Evolutionary conservation across 2,329 filamentous ascomycete species (phyloP).

Genomic region (Colletotrichum karsti): DNA sequence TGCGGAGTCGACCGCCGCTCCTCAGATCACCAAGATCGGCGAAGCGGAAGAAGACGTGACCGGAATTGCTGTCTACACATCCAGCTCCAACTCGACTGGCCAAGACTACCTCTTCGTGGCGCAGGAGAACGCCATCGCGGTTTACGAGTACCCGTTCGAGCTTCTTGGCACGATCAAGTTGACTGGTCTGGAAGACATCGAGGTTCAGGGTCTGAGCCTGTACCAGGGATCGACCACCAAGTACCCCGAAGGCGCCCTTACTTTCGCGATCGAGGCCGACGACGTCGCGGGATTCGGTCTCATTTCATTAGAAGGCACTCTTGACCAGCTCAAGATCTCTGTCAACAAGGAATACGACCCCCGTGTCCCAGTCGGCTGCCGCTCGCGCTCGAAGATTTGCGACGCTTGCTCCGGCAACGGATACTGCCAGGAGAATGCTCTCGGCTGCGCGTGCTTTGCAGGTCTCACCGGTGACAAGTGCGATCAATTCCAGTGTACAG

Average conservation of each 20-base stretch:
- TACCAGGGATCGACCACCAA: conserved; percentile 45
- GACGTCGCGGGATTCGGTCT: conserved; percentile 47
- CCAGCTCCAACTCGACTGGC: conserved; percentile 35
- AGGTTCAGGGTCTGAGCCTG: conserved; percentile 50
- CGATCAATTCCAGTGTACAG: conserved; percentile 44
- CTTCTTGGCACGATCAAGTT: conserved; percentile 46
- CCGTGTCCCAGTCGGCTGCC: conserved; percentile 33
- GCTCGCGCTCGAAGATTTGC: conserved; percentile 39
- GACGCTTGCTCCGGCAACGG: conserved; percentile 46
- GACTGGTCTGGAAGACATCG: conserved; percentile 48
- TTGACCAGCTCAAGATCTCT: conserved; percentile 42
- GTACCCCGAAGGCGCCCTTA: conserved; percentile 48
- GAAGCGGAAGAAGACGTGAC: conserved; percentile 47
- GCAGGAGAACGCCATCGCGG: conserved; percentile 43
- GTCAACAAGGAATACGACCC: conserved; percentile 49
- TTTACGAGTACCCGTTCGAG: conserved; percentile 47
- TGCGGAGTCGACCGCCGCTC: conserved; percentile 45
- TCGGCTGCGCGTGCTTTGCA: conserved; percentile 51
- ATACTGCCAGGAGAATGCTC: conserved; percentile 40
- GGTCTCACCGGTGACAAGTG: conserved; percentile 49
- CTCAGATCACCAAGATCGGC: conserved; percentile 45
- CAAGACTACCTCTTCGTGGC: conserved; percentile 52
- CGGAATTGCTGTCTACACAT: conserved; percentile 49
- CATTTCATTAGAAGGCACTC: conserved; percentile 45
- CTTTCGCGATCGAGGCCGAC: conserved; percentile 51